A percentile compares a stretch with the other conserved stretches of the same genome.
Conservation (phyloP, 192 early-diverging fungal genomes). For the Coemansia sp. region DNA sequence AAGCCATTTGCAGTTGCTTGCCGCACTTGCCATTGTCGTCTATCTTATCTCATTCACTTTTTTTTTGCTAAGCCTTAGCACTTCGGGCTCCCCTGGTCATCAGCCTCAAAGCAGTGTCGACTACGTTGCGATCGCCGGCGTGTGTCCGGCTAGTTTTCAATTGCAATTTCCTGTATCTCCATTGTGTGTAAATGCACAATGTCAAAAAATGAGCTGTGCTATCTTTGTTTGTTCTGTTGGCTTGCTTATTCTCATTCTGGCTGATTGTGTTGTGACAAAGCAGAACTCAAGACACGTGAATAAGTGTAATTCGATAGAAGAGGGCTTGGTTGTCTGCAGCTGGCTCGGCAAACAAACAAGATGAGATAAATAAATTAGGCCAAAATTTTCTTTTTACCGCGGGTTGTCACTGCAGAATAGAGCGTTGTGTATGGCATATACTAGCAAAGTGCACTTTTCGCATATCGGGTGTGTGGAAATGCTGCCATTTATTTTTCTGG, state of each 20-base stretch:
- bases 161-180: slow-evolving; percentile 6
- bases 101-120: neutral
- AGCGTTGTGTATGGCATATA: neutral
- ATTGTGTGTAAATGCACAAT: slow-evolving; percentile 26
- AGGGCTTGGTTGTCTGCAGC: slow-evolving; percentile 9
- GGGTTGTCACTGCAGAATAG: neutral
- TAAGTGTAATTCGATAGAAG: neutral
- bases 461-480: neutral
- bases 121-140: slow-evolving; percentile 8
- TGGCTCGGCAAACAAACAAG: neutral
- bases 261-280: slow-evolving; percentile 6
- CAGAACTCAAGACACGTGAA: slow-evolving; percentile 11
- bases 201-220: slow-evolving; percentile 10
- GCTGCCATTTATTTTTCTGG: neutral
- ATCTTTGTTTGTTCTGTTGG: slow-evolving; percentile 1
- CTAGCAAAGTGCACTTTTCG: neutral
- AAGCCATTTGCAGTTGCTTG: neutral
- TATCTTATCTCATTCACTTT: neutral
- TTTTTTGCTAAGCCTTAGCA: slow-evolving; percentile 9
- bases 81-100: neutral
- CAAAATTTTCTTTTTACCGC: neutral
- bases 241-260: neutral
- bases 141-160: slow-evolving; percentile 9
- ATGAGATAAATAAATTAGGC: neutral
- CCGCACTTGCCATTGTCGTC: neutral